These are phyloP conservation scores for Eleusine coracana DNA, from an alignment of 176 grass and related monocot genomes.

Conservation along the genomic window DNA sequence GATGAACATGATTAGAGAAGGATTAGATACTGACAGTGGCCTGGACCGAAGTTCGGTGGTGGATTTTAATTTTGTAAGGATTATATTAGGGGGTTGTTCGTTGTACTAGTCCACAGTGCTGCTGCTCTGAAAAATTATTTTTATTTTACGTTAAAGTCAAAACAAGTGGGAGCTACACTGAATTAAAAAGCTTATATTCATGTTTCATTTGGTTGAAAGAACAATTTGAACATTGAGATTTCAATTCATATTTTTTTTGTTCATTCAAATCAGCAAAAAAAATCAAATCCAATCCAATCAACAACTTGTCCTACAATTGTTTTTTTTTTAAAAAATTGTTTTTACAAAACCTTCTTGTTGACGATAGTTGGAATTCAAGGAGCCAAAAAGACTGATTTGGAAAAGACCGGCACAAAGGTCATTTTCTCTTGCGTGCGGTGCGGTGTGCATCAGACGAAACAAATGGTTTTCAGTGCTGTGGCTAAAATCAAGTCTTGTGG, in stretches of 20 bases:
- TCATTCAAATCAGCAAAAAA: neutral
- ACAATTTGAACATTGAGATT: neutral
- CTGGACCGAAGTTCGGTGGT: neutral
- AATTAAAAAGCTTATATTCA: neutral
- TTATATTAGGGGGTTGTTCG: neutral
- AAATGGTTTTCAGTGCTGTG: too few species aligned
- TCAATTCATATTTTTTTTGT: neutral
- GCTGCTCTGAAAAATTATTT: neutral
- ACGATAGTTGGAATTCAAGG: too few species aligned
- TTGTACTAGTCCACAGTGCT: neutral
- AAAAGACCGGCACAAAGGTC: too few species aligned
- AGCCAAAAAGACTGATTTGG: too few species aligned
- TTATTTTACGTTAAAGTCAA: neutral
- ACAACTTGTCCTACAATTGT: too few species aligned
- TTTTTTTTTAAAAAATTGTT: too few species aligned
- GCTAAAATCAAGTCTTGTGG: too few species aligned
- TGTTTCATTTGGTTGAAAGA: neutral
- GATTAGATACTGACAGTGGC: conserved; percentile 28
- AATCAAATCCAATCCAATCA: too few species aligned
- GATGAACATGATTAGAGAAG: conserved; percentile 19
- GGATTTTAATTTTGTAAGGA: neutral
- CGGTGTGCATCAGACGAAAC: too few species aligned
- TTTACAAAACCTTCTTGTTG: too few species aligned
- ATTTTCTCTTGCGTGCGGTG: too few species aligned
- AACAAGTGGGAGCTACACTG: neutral